phyloP scores from a whole-genome alignment of 495 filamentous ascomycete genomes.

The Neurospora sp. region DNA sequence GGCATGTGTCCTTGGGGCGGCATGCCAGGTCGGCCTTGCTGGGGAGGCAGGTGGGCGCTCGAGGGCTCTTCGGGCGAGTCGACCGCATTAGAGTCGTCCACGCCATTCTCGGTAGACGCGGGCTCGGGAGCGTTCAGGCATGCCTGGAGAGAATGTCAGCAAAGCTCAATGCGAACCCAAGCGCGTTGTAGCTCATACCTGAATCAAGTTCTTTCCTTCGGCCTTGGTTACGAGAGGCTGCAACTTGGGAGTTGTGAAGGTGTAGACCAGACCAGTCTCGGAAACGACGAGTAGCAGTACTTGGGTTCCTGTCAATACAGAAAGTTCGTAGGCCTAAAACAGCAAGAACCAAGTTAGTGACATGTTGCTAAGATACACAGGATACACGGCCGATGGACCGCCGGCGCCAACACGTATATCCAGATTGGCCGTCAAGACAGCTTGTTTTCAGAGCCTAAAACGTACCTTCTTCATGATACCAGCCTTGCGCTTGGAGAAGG shows the following conservation, averaged over 20 bases:
- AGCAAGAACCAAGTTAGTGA: slow-evolving; percentile 18
- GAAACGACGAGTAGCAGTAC: slow-evolving; percentile 95
- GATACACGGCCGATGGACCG: not conserved
- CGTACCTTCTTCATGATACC: slow-evolving; percentile 99
- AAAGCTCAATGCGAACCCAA: not conserved
- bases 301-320: slow-evolving; percentile 95
- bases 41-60: slow-evolving; percentile 48
- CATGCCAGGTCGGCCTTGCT: slow-evolving; percentile 40
- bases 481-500: slow-evolving; percentile 99
- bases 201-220: slow-evolving; percentile 98
- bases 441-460: slow-evolving; percentile 7
- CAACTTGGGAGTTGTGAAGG: slow-evolving; percentile 97
- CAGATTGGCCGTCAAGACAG: not conserved
- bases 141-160: slow-evolving; percentile 40
- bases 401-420: slow-evolving; percentile 1
- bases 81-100: slow-evolving; percentile 57
- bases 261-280: slow-evolving; percentile 97
- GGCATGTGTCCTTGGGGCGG: slow-evolving; percentile 40
- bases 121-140: slow-evolving; percentile 96
- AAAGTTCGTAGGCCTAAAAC: slow-evolving; percentile 86
- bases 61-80: slow-evolving; percentile 56
- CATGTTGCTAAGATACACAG: slow-evolving; percentile 1
- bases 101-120: slow-evolving; percentile 79
- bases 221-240: slow-evolving; percentile 98
- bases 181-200: slow-evolving; percentile 50